Conservation (phyloP, 2,329 filamentous ascomycete species). For the Aureobasidium subglaciale region DNA sequence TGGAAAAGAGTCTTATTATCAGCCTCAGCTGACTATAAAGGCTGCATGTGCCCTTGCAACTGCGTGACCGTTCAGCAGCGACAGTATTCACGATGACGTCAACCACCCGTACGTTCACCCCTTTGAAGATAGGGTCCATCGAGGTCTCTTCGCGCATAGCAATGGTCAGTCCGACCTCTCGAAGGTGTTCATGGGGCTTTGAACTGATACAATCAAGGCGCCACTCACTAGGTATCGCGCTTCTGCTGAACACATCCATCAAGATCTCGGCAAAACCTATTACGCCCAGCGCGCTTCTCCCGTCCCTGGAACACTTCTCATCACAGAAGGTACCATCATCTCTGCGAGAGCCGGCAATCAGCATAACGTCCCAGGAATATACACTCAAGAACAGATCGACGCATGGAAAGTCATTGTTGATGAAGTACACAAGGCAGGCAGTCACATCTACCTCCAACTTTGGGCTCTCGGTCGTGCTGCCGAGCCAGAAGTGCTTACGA, state of each 20-base stretch:
- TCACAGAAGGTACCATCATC: constrained; percentile 52
- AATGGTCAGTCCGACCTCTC: too few relatives aligned
- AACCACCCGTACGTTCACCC: too few relatives aligned
- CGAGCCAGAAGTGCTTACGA: constrained; percentile 29
- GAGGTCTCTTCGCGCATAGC: too few relatives aligned
- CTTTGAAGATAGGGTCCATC: too few relatives aligned
- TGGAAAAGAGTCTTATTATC: too few relatives aligned
- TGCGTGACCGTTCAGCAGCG: too few relatives aligned
- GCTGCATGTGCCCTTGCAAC: too few relatives aligned
- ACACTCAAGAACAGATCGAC: constrained; percentile 46
- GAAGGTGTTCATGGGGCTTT: too few relatives aligned
- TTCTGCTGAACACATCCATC: constrained; percentile 42
- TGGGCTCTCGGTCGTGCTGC: constrained; percentile 55
- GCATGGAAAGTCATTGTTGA: constrained; percentile 56
- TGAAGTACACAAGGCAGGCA: constrained; percentile 56
- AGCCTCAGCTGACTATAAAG: too few relatives aligned
- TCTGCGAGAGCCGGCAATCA: constrained; percentile 41
- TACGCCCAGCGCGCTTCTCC: constrained; percentile 18
- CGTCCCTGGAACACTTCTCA: constrained; percentile 48
- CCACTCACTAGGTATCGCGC: constrained; percentile 48
- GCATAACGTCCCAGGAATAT: constrained; percentile 52
- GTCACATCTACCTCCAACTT: constrained; percentile 55
- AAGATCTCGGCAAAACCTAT: constrained; percentile 16
- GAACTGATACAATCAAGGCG: constrained; percentile 43
- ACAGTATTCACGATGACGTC: too few relatives aligned